These are phyloP conservation scores for Arachis stenosperma DNA, from an alignment of 306 rosid genomes.

Conservation along the genomic window DNA sequence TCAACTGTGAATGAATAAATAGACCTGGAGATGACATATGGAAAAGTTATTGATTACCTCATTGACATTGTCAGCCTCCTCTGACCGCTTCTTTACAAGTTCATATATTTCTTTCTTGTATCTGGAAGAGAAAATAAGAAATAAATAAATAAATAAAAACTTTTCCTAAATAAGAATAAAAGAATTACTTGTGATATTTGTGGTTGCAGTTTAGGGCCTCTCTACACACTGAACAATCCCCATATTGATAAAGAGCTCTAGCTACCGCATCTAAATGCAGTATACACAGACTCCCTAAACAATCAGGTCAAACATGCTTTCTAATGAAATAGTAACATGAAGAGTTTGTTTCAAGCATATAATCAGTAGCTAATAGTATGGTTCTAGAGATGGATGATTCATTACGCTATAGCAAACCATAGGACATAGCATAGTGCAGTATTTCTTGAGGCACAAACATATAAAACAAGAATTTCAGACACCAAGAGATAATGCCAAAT, in stretches of 20 bases:
- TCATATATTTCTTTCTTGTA: conserved; percentile 83
- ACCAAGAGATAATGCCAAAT: no score
- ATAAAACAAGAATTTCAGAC: background rate
- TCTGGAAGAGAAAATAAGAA: conserved; percentile 46
- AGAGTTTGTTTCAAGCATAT: background rate
- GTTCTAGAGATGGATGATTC: background rate
- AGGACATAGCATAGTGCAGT: conserved; percentile 1
- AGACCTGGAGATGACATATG: conserved; percentile 8
- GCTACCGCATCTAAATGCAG: conserved; percentile 16
- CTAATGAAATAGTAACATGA: background rate
- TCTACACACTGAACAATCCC: conserved; percentile 22
- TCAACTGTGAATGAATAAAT: conserved; percentile 27
- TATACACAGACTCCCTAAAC: conserved; percentile 22
- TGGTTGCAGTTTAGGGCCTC: background rate
- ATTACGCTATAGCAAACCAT: background rate
- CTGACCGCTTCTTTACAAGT: conserved; percentile 73
- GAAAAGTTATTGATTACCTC: conserved; percentile 57
- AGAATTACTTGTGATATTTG: conserved; percentile 16
- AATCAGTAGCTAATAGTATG: background rate
- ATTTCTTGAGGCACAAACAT: background rate
- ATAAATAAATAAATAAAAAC: conserved; percentile 21
- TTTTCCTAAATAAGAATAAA: conserved; percentile 11
- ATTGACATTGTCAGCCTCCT: conserved; percentile 66
- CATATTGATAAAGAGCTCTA: conserved; percentile 4
- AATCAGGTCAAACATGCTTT: conserved; percentile 22